Evolutionary conservation across 2,329 filamentous ascomycete species (phyloP), one percentile per base, ranked within the genome.

Genomic region (Hymenoscyphus salicellus): DNA sequence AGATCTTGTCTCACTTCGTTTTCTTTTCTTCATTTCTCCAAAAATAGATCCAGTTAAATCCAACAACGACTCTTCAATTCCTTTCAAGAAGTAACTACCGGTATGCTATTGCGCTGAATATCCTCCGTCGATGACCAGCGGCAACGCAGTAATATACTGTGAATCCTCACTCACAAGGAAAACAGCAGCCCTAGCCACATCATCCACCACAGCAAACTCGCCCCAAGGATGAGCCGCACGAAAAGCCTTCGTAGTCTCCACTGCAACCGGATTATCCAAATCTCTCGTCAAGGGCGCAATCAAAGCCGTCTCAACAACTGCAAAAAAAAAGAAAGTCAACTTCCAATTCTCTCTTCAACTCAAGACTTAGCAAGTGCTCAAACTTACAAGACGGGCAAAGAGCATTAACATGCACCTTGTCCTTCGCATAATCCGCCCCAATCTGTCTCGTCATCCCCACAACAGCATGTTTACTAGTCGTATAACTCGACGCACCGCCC

Each of bases 401-500:
- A 4, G 63, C 60, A 55, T 67, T 67, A 28, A 49, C 58, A 43
- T 62, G 63, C 28, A 67, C 55, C n/a, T 49, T 43, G 16, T 65
- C 58, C 16, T n/a, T 46, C 11, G 61, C 66, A 60, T 63, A 67
- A 26, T 68, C 66, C 43, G 61, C 20, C 2, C 57, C 66, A 28
- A 61, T 61, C 23, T 60, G 43, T 20, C 58, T 63, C 1, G 70
- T 72, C 33, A 74, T 30, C 1, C 72, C 57, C 10, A 59, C 57
- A 3, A 59, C 57, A 10, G 57, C 57, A 41, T 59, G 57, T 43
- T 59, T 59, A 26, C 70, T 71, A 1, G 72, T 70, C 1, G 62
- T 58, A 59, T 75, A 75, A 11, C 52, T 49, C 6, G 62, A 60
- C 20, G 58, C 49, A 1, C 66, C 62, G 0, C 10, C 8, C 3